Evolutionary conservation across 140 eudicot species (phyloP).

Genomic region (Ambrosia hybrid): DNA sequence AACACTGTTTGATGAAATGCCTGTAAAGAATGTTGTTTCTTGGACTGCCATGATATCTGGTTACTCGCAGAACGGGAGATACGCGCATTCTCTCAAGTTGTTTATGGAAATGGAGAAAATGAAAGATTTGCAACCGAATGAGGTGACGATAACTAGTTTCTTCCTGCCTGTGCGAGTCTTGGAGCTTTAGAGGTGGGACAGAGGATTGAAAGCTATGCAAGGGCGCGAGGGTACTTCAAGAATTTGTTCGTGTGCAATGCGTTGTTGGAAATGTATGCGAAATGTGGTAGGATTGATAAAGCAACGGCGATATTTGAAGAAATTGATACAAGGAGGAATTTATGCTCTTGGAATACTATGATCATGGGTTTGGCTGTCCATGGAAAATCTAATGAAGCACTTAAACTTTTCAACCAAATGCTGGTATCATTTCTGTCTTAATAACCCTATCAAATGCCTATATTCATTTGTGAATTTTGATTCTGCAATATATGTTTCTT

Average conservation of each 20-base stretch:
- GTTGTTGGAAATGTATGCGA: slow-evolving; percentile 68
- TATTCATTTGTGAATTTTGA: background rate
- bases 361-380: slow-evolving; percentile 84
- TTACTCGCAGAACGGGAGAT: slow-evolving; percentile 74
- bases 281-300: slow-evolving; percentile 61
- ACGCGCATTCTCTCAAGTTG: slow-evolving; percentile 42
- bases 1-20: slow-evolving; percentile 57
- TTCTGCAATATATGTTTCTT: background rate
- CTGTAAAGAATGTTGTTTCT: slow-evolving; percentile 62
- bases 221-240: slow-evolving; percentile 53
- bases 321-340: slow-evolving; percentile 53
- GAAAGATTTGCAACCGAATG: slow-evolving; percentile 58
- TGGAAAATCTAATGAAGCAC: slow-evolving; percentile 65
- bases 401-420: slow-evolving; percentile 60
- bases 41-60: slow-evolving; percentile 93
- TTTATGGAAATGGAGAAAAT: slow-evolving; percentile 68
- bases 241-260: slow-evolving; percentile 76
- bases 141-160: slow-evolving; percentile 72
- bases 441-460: background rate
- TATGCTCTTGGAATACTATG: slow-evolving; percentile 89
- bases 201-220: slow-evolving; percentile 75
- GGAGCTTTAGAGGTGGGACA: slow-evolving; percentile 79
- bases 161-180: slow-evolving; percentile 82
- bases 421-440: slow-evolving; percentile 39
- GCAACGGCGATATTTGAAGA: slow-evolving; percentile 58